Evolutionary conservation across 2,329 filamentous ascomycete species (phyloP), one percentile per base, ranked within the genome.

Genomic region (Neofusicoccum ribis): DNA sequence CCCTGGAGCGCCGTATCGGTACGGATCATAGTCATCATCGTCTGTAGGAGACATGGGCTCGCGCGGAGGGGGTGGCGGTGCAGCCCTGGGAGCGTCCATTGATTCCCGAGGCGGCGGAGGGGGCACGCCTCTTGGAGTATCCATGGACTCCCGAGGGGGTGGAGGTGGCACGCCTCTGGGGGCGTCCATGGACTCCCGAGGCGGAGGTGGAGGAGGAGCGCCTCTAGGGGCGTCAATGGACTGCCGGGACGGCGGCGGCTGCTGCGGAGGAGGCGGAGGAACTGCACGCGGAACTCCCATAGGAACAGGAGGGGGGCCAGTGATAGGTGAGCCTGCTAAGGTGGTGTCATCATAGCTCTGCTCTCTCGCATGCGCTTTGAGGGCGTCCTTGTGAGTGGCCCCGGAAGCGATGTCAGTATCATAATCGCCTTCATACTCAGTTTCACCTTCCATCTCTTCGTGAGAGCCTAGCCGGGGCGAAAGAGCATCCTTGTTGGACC

Each of bases 321-420:
- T 73, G 6, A 72, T 72, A n/a, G 75, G 74, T 27, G 78, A 78
- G 67, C 87, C 85, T 20, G 82, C 82, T 23, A 79, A 80, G 3
- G 85, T 85, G 46, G 82, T 86, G 44, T 84, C 87, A 67, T 96
- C 92, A 63, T 91, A 74, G 73, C 91, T 96, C 6, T 89, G 87
- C 51, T 94, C 91, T 63, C 90, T 86, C 7, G 85, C 86, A 76
- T 96, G 92, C 8, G 91, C 82, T 76, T 94, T 96, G 67, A 98
- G 79, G 0, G 94, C 93, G 79, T 97, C 94, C 78, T 96, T 97
- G 77, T 97, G 92, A 64, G 91, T 92, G n/a, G 88, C 92, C 9
- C 92, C 90, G n/a, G 93, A 92, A 1, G 91, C 93, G 74, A 98
- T 98, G 75, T 98, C 95, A 6, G 95, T 98, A 71, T 98, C 95